Evolutionary conservation across 768 basidiomycete species (phyloP).

Genomic region (Suillus paluster): DNA sequence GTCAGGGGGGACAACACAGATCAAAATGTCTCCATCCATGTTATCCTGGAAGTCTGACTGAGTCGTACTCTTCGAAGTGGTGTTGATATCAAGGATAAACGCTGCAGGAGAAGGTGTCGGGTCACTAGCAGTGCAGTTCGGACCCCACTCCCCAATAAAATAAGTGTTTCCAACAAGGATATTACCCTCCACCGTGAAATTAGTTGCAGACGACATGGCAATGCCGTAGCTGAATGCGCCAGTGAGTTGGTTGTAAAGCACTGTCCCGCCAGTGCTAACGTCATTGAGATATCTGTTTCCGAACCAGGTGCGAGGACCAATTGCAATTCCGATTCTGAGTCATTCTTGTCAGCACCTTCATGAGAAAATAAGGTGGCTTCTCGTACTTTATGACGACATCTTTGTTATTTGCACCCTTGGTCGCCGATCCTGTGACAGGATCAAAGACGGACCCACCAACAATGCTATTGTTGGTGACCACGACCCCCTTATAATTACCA

Average conservation of each 20-base stretch:
- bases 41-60: constrained; percentile 60
- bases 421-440: constrained; percentile 40
- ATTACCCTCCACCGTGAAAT: constrained; percentile 73
- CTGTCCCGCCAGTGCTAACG: constrained; percentile 55
- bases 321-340: constrained; percentile 75
- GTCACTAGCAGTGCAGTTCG: constrained; percentile 60
- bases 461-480: constrained; percentile 70
- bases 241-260: constrained; percentile 60
- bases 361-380: not conserved
- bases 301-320: constrained; percentile 81
- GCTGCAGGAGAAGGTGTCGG: constrained; percentile 56
- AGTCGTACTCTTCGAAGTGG: constrained; percentile 43
- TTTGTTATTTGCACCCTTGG: constrained; percentile 57
- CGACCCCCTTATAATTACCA: constrained; percentile 67
- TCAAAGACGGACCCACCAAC: constrained; percentile 70
- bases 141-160: constrained; percentile 71
- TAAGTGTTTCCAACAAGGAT: constrained; percentile 68
- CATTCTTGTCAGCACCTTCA: constrained; percentile 12
- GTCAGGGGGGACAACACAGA: constrained; percentile 68
- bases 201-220: constrained; percentile 61
- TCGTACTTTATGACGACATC: constrained; percentile 74
- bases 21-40: constrained; percentile 58
- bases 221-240: constrained; percentile 80
- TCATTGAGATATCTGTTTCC: constrained; percentile 59
- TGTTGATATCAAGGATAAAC: constrained; percentile 59